Base-by-base conservation (phyloP, 2,329 filamentous ascomycete species). In the Penicillium hesseltinei region DNA sequence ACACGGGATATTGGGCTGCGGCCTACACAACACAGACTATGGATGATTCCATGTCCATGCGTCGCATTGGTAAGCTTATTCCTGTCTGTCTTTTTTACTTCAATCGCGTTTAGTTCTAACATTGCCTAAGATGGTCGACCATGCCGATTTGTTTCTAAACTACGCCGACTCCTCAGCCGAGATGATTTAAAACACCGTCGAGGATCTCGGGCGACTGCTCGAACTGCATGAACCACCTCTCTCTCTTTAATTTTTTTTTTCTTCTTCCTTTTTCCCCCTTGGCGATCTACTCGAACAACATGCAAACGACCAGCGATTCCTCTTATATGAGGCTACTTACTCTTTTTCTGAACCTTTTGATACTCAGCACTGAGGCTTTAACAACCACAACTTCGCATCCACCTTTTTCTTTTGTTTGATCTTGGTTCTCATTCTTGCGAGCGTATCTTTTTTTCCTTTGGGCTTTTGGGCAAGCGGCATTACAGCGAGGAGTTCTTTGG, bases 81-180 rank as follows among this genome's bases (percentile, higher is more conserved):
- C 61, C 48, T 44, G 4, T 19, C 25, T 29, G 29, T 11, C 43
- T 35, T 48, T 55, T 55, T 48, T 53, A 19, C 25, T 27, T 49
- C 39, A 17, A 49, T 47, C 59, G 47, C 61, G 46, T 54, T 31
- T 42, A 33, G 47, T 47, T 35, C 59, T 66, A 62, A 64, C 58
- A 23, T 33, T 40, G 8, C 36, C 31, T n/a, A 29, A 73, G 71
- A 69, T 54, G 62, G 61, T 51, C 63, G 62, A 40, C 58, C 62
- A 25, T 61, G 63, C 39, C 66, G 69, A 47, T 66, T 74, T 43
- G 71, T 73, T 47, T 72, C 69, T 25, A 68, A 65, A 60, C 62
- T 74, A 25, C 69, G 71, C 31, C 66, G 69, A 51, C 57, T 73
- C 15, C 69, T 74, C 42, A 67, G 64, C 51, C 69, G 71, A 36